Conservation (phyloP, 1,284 basidiomycete genomes). For the Malassezia sp. region DNA sequence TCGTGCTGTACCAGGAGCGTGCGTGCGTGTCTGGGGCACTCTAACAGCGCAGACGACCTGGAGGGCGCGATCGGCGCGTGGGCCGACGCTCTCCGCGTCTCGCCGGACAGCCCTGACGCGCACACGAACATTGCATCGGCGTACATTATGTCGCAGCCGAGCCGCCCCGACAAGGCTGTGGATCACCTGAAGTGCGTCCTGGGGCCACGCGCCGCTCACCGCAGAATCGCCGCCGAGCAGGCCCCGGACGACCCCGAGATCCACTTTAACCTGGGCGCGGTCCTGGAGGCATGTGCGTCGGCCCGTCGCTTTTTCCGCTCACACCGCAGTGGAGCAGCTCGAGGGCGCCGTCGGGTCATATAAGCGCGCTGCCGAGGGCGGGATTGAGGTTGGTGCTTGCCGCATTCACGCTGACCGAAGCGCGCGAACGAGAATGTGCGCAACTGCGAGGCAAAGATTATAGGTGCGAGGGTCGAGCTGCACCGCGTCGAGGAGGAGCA, state of each 20-base stretch:
- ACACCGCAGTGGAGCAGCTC: conserved; percentile 55
- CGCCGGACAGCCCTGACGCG: conserved; percentile 75
- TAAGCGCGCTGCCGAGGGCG: conserved; percentile 62
- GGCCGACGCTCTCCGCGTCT: conserved; percentile 50
- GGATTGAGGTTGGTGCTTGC: conserved; percentile 53
- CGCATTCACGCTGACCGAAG: conserved; percentile 2
- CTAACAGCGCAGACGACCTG: conserved; percentile 15
- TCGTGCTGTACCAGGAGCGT: conserved; percentile 79
- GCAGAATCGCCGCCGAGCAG: conserved; percentile 69
- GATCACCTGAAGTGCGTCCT: conserved; percentile 66
- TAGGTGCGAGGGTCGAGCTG: conserved; percentile 14
- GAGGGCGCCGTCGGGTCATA: conserved; percentile 71
- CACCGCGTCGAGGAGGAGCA: conserved; percentile 15
- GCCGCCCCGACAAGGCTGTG: conserved; percentile 76
- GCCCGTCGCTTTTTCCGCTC: no score
- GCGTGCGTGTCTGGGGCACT: conserved; percentile 33
- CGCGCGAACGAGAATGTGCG: conserved; percentile 70
- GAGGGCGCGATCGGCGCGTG: conserved; percentile 30
- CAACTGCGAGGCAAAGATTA: conserved; percentile 58
- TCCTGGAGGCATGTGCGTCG: conserved; percentile 64
- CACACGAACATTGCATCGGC: conserved; percentile 90
- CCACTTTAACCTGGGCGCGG: conserved; percentile 81
- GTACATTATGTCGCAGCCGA: conserved; percentile 74
- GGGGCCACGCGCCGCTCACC: conserved; percentile 35
- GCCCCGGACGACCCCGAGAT: conserved; percentile 87